Base-by-base conservation (phyloP, 352 stramenopile genomes). In the Pythium chondricola region DNA sequence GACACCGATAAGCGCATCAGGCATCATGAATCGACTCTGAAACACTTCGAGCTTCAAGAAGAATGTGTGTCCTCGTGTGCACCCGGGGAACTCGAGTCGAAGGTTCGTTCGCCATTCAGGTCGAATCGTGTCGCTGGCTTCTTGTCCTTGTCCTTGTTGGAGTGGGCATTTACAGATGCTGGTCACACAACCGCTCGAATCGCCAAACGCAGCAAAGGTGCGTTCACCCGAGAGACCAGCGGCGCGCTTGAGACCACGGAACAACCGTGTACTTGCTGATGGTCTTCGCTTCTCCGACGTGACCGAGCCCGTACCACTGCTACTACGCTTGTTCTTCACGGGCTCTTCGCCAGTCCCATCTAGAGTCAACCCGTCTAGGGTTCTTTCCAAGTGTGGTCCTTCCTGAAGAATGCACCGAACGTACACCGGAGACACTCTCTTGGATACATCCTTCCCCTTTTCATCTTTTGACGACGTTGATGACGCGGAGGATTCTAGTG, bases 21-120 rank as follows among this genome's bases (percentile, higher is more conserved):
- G 61, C 4, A 88, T 60, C 78, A 92, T 89, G 41, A 92, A 92
- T 6, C 77, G 75, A 63, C 77, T 92, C 38, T 92, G 81, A 39
- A 88, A 92, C 0, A 89, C 72, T 52, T 92, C 81, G 3, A 89
- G 67, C 40, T 87, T 89, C 16, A 92, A 36, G 27, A 79, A 88
- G 31, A 88, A 92, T 10, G 79, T 79, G 41, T 83, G 85, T 0
- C 81, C 81, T 37, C 78, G 74, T 1, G 74, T 61, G 38, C 81
- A 90, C 2, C 81, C 81, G 0, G 81, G 81, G 48, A 93, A 93
- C 25, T 78, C 74, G 2, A 93, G 52, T 13, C 81, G 74, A 16
- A 93, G 60, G 38, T 93, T 90, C 22, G 69, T 88, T 4, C 59
- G 57, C 81, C 81, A 92, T 44, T 88, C 61, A 4, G 77, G 75